Conservation (phyloP, 1,284 basidiomycete genomes). For the Amylostereum areolatum region DNA sequence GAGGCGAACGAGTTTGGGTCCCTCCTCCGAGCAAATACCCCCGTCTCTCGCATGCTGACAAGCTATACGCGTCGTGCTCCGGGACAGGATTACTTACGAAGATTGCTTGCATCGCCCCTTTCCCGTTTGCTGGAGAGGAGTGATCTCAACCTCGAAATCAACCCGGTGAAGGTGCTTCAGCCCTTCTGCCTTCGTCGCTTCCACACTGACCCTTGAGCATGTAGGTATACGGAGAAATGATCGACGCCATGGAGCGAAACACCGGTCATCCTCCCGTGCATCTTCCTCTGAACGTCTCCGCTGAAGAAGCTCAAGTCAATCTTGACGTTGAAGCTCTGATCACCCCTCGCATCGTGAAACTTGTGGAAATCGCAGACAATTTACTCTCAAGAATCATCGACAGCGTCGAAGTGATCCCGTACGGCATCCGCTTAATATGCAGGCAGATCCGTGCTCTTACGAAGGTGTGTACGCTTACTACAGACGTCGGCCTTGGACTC, state of each 20-base stretch:
- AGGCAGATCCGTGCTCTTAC: conserved; percentile 98
- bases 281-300: conserved; percentile 86
- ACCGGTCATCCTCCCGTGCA: conserved; percentile 86
- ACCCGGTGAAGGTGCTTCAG: conserved; percentile 82
- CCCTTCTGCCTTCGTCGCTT: neutral
- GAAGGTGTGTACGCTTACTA: conserved; percentile 48
- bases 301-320: conserved; percentile 91
- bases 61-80: conserved; percentile 98
- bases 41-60: conserved; percentile 99
- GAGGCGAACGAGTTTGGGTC: conserved; percentile 97
- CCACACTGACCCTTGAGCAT: neutral
- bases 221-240: conserved; percentile 96
- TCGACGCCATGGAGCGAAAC: conserved; percentile 96
- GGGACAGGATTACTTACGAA: conserved; percentile 96
- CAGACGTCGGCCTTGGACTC: neutral
- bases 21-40: conserved; percentile 94
- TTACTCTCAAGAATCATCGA: conserved; percentile 97
- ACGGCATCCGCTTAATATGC: conserved; percentile 99
- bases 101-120: conserved; percentile 93
- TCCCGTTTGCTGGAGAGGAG: conserved; percentile 98
- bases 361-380: conserved; percentile 98
- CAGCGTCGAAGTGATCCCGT: conserved; percentile 94
- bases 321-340: conserved; percentile 96
- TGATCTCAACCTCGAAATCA: conserved; percentile 97
- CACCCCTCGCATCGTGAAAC: conserved; percentile 90